Base-by-base conservation (phyloP, 2,329 filamentous ascomycete species). In the Trichoderma arundinaceum region DNA sequence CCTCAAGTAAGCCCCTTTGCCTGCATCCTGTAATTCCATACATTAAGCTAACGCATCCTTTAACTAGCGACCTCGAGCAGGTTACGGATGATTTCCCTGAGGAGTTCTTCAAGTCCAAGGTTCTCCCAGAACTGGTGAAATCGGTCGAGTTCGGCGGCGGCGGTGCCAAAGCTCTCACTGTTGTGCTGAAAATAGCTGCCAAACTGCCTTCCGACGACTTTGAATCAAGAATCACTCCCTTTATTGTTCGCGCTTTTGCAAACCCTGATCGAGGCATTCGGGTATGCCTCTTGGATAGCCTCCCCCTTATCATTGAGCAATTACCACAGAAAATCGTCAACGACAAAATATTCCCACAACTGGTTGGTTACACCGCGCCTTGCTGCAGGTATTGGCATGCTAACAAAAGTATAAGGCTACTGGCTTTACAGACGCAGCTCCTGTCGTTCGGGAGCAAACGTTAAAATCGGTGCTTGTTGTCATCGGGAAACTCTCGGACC, bases 81-180 rank as follows among this genome's bases (percentile, higher is more conserved):
- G 84, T 97, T 5, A 90, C 92, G 0, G 92, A 97, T 70, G 94
- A 99, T 76, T 97, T 98, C 68, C 95, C 95, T 0, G 94, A 97
- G 74, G 95, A 98, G 67, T 99, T 97, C 77, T 97, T 98, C 83
- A 96, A 96, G 75, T 91, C 96, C 85, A 99, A 98, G 74, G 88
- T 99, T 3, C 83, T 99, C 8, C 95, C 95, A 0, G 95, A 99
- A 75, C 82, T 99, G 35, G 84, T 99, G n/a, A 99, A 98, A 75
- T 97, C 94, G 0, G 93, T 98, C n/a, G 95, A 99, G 74, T 99
- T 97, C 76, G 95, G 95, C 7, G 95, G 94, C 10, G 95, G 95
- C 33, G 95, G 95, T 0, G 92, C 94, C 0, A 96, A 96, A 74
- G 94, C 96, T 0, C 91, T 99, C 67, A 81, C 84, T 1, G 88